A percentile compares a stretch with the other conserved stretches of the same genome.
phyloP scores from a whole-genome alignment of 768 basidiomycete species.

The Suillus hirtellus region DNA sequence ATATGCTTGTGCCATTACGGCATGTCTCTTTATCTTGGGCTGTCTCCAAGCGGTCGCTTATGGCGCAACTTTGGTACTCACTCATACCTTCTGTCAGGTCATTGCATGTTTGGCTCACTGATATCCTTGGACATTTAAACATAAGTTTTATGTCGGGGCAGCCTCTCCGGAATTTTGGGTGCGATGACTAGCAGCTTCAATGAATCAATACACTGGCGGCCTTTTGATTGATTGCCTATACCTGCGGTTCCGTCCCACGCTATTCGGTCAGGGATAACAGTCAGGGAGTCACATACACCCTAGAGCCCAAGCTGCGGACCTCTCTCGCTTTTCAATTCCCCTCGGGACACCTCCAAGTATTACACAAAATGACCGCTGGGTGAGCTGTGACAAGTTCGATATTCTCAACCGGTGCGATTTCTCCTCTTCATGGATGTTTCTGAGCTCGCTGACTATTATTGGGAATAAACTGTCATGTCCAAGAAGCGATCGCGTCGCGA shows the following conservation, averaged over 20 bases:
- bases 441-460: neutral
- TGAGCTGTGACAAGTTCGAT: neutral
- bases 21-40: neutral
- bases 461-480: neutral
- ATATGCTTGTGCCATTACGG: neutral
- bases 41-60: slow-evolving; percentile 1
- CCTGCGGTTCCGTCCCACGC: neutral
- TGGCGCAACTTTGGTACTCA: neutral
- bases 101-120: neutral
- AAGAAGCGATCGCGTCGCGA: neutral
- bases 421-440: neutral
- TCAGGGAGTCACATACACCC: slow-evolving; percentile 4
- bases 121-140: neutral
- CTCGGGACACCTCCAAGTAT: neutral
- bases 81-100: neutral
- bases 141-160: neutral
- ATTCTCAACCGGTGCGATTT: neutral
- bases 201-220: neutral
- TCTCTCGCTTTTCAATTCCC: neutral
- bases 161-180: neutral
- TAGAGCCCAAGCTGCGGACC: neutral
- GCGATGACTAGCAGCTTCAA: neutral
- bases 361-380: neutral
- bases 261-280: neutral
- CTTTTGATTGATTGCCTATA: neutral